Evolutionary conservation across 192 early-diverging fungal genomes (phyloP).

Genomic region (Entomortierella parvispora): DNA sequence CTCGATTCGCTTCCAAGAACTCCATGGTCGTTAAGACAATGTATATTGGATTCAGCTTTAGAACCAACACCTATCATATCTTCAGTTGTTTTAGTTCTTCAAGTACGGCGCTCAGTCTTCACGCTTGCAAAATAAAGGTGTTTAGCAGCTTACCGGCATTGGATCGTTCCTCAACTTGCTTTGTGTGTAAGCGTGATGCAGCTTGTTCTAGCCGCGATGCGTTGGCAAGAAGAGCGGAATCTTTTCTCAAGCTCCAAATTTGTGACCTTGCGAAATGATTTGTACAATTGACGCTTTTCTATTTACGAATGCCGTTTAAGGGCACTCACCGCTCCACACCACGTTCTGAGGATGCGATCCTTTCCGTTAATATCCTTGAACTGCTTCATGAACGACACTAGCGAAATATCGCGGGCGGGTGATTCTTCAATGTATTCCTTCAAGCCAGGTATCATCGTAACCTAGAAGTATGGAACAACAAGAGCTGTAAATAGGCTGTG

Average conservation of each 20-base stretch:
- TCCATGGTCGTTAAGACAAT: no score
- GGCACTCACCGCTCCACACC: constrained; percentile 17
- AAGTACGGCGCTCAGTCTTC: no score
- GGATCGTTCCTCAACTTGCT: constrained; percentile 18
- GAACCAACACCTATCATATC: no score
- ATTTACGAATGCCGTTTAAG: constrained; percentile 29
- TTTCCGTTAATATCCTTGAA: constrained; percentile 34
- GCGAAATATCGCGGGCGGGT: constrained; percentile 23
- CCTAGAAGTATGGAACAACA: constrained; percentile 16
- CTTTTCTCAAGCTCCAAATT: constrained; percentile 15
- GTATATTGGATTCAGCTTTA: no score
- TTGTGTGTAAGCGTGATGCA: constrained; percentile 18
- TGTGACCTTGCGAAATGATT: constrained; percentile 12
- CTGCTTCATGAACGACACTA: constrained; percentile 28
- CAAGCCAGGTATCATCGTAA: constrained; percentile 28
- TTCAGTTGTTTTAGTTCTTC: no score
- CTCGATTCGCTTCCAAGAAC: no score
- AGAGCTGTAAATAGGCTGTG: constrained; percentile 12
- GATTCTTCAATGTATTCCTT: constrained; percentile 24
- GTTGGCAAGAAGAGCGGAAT: constrained; percentile 14
- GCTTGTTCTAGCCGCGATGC: constrained; percentile 21
- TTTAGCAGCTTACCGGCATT: constrained; percentile 19
- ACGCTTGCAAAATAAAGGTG: no score
- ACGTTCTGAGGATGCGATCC: constrained; percentile 19
- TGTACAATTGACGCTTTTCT: constrained; percentile 19